Evolutionary conservation across 2,329 filamentous ascomycete species (phyloP), one percentile per base, ranked within the genome.

Genomic region (Penicillium sp.): DNA sequence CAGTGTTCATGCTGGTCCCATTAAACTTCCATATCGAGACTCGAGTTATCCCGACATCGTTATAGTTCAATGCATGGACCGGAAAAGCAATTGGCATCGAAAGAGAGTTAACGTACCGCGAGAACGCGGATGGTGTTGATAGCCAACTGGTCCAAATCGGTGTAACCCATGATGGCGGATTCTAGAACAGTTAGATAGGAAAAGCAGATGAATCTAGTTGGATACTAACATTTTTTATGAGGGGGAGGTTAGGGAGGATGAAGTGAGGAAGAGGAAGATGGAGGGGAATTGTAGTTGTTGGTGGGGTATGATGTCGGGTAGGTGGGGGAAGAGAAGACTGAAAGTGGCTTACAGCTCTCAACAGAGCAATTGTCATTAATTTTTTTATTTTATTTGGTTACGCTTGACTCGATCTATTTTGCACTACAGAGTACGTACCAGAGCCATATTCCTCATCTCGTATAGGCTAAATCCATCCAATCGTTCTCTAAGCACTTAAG

Each of bases 61-160:
- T 30, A 46, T 54, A 37, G 39, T 37, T 27, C 22, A 8, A 25
- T 25, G 22, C 19, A 19, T 28, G 12, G 11, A 22, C 29, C 2
- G 10, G 14, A 39, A 43, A 14, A 30, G 48, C 28, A 8, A 42
- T 38, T 18, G 22, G 39, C 41, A 46, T 13, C 28, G 19, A 40
- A 38, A 38, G 46, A 37, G 57, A 54, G 49, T 38, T 48, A 55
- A 86, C 90, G 75, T 86, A 97, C 93, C 73, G 93, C 91, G 66
- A 99, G 83, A 71, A 89, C 77, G 74, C 93, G 89, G 80, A 99
- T 97, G 75, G 92, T 95, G 86, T 97, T 97, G 79, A 99, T 89
- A 71, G 89, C 88, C 77, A 90, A 83, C 80, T 86, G 79, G 75
- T 99, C 93, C 70, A 85, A 75, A 68, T 97, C 88, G 73, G 81